These are phyloP conservation scores for Aspergillus bombycis DNA, from an alignment of 2,329 filamentous ascomycete genomes.

Conservation along the genomic window DNA sequence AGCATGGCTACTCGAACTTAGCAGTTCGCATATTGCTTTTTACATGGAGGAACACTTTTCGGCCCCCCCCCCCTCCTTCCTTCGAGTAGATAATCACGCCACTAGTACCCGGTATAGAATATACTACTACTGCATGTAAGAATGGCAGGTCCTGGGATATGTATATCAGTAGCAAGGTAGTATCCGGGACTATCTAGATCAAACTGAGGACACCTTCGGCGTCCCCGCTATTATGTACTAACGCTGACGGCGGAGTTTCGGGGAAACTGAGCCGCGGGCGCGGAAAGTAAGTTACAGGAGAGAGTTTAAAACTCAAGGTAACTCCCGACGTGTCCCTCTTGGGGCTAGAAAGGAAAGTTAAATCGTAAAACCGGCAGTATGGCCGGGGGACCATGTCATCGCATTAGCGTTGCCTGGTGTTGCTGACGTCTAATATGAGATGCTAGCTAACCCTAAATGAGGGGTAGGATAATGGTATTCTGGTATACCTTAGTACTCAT, in stretches of 20 bases:
- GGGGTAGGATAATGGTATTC: neutral
- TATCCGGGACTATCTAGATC: neutral
- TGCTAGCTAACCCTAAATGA: conserved; percentile 1
- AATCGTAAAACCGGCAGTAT: conserved; percentile 29
- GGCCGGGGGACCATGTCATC: conserved; percentile 33
- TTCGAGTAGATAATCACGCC: neutral
- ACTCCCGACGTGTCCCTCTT: conserved; percentile 1
- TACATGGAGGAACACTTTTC: neutral
- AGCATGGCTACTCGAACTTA: neutral
- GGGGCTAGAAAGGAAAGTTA: conserved; percentile 16
- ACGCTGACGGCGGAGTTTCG: neutral
- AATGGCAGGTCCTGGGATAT: neutral
- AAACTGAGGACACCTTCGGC: neutral
- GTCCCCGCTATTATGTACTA: neutral
- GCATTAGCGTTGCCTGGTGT: conserved; percentile 27
- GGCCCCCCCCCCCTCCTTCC: no score
- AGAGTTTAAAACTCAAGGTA: neutral
- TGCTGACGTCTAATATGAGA: conserved; percentile 9
- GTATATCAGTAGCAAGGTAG: neutral
- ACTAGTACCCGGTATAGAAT: neutral
- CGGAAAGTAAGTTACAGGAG: neutral
- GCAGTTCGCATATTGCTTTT: neutral
- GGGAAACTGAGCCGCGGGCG: neutral
- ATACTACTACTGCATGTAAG: neutral
- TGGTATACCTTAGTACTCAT: neutral